phyloP scores from a whole-genome alignment of 2,329 filamentous ascomycete species.

The Nectriaceae sp. region DNA sequence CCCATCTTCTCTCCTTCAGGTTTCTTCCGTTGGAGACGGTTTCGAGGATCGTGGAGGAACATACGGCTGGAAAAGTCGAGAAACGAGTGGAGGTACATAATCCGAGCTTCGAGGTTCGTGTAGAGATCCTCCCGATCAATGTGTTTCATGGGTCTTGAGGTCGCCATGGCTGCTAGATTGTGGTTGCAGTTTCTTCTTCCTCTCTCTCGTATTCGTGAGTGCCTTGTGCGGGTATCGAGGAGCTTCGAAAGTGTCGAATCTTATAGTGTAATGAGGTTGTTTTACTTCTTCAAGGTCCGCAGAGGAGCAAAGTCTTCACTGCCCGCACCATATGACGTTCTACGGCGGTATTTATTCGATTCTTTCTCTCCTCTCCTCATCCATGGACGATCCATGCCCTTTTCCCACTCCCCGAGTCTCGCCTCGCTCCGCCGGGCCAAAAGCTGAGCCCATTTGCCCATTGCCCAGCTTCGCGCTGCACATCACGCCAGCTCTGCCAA shows the following conservation, averaged over 20 bases:
- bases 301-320: slow-evolving; percentile 6
- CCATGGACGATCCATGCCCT: slow-evolving; percentile 9
- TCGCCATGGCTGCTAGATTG: slow-evolving; percentile 28
- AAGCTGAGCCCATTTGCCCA: slow-evolving; percentile 19
- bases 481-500: slow-evolving; percentile 31
- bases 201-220: background rate
- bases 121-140: slow-evolving; percentile 72
- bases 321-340: slow-evolving; percentile 9
- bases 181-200: slow-evolving; percentile 2
- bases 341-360: slow-evolving; percentile 26
- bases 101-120: slow-evolving; percentile 67
- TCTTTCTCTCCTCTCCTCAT: slow-evolving; percentile 9
- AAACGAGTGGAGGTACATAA: slow-evolving; percentile 74
- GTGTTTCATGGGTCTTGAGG: slow-evolving; percentile 50
- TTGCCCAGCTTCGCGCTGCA: background rate
- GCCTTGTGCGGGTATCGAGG: too few species aligned
- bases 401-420: slow-evolving; percentile 22
- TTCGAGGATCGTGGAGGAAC: slow-evolving; percentile 26
- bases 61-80: slow-evolving; percentile 72
- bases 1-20: background rate
- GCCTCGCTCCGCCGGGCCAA: slow-evolving; percentile 26
- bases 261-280: too few species aligned
- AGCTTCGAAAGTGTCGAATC: too few species aligned
- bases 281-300: background rate
- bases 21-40: background rate